These are phyloP conservation scores for Yamadazyma sp. DNA, from an alignment of 805 yeast species.

Conservation along the genomic window DNA sequence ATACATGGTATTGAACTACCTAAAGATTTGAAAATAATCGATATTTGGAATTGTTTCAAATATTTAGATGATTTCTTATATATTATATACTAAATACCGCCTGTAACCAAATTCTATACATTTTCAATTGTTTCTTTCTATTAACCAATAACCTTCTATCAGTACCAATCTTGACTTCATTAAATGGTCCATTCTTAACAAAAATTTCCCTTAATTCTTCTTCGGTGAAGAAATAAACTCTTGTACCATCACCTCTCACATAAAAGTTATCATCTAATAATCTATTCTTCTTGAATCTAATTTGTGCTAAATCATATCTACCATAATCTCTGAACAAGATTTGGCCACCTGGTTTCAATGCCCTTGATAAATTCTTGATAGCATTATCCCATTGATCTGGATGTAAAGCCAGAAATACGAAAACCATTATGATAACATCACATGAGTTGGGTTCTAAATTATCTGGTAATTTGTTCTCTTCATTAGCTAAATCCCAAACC, in stretches of 20 bases:
- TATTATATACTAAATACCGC: conserved; percentile 60
- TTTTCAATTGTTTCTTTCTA: conserved; percentile 85
- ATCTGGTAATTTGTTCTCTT: conserved; percentile 73
- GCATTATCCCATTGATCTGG: conserved; percentile 92
- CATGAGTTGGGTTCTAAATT: conserved; percentile 77
- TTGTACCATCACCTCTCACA: conserved; percentile 95
- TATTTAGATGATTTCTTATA: conserved; percentile 38
- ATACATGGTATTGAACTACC: conserved; percentile 32
- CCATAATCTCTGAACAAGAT: conserved; percentile 93
- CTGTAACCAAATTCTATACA: conserved; percentile 97
- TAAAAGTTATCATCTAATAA: conserved; percentile 89
- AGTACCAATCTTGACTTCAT: conserved; percentile 76
- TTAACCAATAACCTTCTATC: conserved; percentile 90
- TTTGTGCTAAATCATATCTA: conserved; percentile 92
- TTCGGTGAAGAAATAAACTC: conserved; percentile 96
- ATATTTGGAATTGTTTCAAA: conserved; percentile 32
- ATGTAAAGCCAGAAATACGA: conserved; percentile 87
- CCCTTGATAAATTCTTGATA: conserved; percentile 59
- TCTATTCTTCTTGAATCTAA: conserved; percentile 86
- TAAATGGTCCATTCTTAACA: conserved; percentile 43
- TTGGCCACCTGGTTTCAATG: conserved; percentile 90
- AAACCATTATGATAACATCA: conserved; percentile 91
- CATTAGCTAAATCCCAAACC: conserved; percentile 93
- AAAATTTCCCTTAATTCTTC: conserved; percentile 82
- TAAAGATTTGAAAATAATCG: conserved; percentile 9